Conservation (phyloP, 2,329 filamentous ascomycete species). For the Aspergillus versicolor region DNA sequence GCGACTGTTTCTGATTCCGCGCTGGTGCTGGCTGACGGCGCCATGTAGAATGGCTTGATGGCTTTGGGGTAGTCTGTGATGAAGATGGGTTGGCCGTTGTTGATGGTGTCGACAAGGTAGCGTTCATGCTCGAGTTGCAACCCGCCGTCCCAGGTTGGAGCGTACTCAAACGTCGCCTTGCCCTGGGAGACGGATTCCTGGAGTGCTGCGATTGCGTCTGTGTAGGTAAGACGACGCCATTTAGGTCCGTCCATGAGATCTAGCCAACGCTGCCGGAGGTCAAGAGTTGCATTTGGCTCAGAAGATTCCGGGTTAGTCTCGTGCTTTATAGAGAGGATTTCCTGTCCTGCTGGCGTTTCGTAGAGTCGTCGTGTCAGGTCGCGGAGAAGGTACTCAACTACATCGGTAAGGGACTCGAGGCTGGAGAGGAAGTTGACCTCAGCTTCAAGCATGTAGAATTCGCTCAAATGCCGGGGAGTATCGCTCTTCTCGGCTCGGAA, state of each 20-base stretch:
- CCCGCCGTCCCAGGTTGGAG: conserved; percentile 69
- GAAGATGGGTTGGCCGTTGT: conserved; percentile 71
- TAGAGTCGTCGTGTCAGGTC: conserved; percentile 53
- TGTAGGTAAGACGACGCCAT: conserved; percentile 85
- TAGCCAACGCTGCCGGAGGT: conserved; percentile 69
- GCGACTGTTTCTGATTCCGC: conserved; percentile 62
- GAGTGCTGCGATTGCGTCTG: conserved; percentile 70
- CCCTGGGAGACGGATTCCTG: conserved; percentile 55
- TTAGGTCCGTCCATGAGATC: conserved; percentile 55
- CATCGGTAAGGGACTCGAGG: conserved; percentile 69
- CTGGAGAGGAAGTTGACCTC: conserved; percentile 77
- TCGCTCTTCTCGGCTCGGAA: conserved; percentile 94
- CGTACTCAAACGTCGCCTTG: conserved; percentile 61
- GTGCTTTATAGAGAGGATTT: conserved; percentile 53
- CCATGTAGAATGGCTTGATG: conserved; percentile 93
- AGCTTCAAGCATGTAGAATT: conserved; percentile 98
- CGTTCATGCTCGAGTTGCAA: conserved; percentile 92
- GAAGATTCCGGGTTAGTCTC: conserved; percentile 41
- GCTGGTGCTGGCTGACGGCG: conserved; percentile 45
- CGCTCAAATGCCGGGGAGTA: conserved; percentile 88
- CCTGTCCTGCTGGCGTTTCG: conserved; percentile 52
- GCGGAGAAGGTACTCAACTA: conserved; percentile 77
- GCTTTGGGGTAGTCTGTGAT: conserved; percentile 87
- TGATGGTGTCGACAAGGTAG: conserved; percentile 71
- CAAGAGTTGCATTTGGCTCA: conserved; percentile 31